Evolutionary conservation across 352 stramenopile species (phyloP), one percentile per base, ranked within the genome.

Genomic region (Phytophthora melonis): DNA sequence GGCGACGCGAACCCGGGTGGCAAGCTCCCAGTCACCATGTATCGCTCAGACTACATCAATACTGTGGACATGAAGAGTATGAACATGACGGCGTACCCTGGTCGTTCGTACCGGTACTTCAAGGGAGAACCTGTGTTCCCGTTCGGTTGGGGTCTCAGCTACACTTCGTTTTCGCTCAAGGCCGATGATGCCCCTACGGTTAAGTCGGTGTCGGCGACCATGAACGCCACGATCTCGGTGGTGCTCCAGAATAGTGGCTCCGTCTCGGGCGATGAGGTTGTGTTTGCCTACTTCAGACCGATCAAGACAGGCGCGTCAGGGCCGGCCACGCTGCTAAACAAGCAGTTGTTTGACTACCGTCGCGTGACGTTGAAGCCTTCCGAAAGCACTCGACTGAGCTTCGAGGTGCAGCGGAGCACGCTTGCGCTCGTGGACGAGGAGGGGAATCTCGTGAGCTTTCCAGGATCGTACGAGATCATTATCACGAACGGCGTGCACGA

Each of bases 101-200:
- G 94, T 3, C 88, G 94, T 8, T 97, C 92, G n/a, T 98, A 98
- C 69, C 82, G 92, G 3, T 98, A 98, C 71, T 98, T 90, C 81
- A 95, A 91, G 64, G 92, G 94, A 55, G 74, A 92, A 5, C 86
- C 91, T 0, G 88, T 98, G 36, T 96, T 97, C 47, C 84, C 90
- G 8, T 98, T 98, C 68, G 94, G 94, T 10, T 94, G 85, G 67
- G 94, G 94, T 3, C 80, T 98, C 58, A 95, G 85, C 63, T 98
- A 98, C 80, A 96, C 93, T 2, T 87, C 52, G 14, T 97, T 97
- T 52, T 71, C 64, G 7, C 41, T 92, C 27, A 64, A 69, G 1
- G 4, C 54, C 10, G 34, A 67, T 10, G 30, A 34, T 34, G 30
- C 30, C 30, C 1, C 30, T 10, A 25, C 53, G 49, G 19, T 34